Conservation (phyloP, 768 basidiomycete genomes). For the Tricholoma hemisulphureum region DNA sequence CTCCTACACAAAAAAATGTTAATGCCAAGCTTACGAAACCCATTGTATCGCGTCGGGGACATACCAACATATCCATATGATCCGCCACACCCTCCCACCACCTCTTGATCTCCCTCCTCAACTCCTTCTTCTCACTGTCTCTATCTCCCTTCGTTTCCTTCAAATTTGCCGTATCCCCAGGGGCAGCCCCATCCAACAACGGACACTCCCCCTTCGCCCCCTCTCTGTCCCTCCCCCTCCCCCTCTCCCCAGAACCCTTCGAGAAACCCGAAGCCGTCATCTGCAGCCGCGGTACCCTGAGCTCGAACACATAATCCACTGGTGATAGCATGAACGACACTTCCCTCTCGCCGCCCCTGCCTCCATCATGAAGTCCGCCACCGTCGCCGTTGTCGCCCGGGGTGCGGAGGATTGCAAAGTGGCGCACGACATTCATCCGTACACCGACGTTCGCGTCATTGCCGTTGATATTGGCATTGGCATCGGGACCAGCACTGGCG, state of each 20-base stretch:
- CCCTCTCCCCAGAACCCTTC: slow-evolving; percentile 8
- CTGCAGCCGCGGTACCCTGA: slow-evolving; percentile 60
- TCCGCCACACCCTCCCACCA: slow-evolving; percentile 70
- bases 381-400: too few species aligned
- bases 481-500: too few species aligned
- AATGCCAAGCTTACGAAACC: background rate
- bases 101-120: slow-evolving; percentile 58
- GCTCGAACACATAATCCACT: slow-evolving; percentile 58
- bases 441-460: too few species aligned
- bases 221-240: slow-evolving; percentile 6
- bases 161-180: background rate
- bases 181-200: background rate
- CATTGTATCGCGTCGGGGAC: slow-evolving; percentile 19
- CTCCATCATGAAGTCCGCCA: background rate
- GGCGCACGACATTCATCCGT: slow-evolving; percentile 1
- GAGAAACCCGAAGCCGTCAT: slow-evolving; percentile 32
- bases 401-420: too few species aligned
- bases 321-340: slow-evolving; percentile 47
- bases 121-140: slow-evolving; percentile 38
- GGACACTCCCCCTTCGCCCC: background rate
- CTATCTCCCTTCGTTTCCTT: background rate
- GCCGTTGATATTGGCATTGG: background rate
- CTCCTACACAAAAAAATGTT: slow-evolving; percentile 38
- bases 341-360: background rate
- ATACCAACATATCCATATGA: slow-evolving; percentile 58